Evolutionary conservation across 2,329 filamentous ascomycete species (phyloP).

Genomic region (Aspergillus tubingensis): DNA sequence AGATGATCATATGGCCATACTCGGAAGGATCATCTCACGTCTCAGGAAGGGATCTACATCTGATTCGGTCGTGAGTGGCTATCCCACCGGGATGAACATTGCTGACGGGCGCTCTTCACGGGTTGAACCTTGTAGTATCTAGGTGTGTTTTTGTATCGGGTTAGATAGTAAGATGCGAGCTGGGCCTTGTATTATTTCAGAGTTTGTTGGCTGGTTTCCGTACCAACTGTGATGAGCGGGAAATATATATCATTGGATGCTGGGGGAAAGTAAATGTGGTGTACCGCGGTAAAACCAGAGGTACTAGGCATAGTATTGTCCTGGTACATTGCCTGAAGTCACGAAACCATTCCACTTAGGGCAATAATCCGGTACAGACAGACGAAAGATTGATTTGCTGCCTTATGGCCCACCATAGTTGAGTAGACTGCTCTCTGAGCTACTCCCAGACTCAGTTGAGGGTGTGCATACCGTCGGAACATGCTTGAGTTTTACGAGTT

Average conservation of each 20-base stretch:
- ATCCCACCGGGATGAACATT: conserved; percentile 9
- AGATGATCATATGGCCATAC: neutral
- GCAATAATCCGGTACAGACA: neutral
- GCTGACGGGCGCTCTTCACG: neutral
- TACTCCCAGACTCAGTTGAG: no score
- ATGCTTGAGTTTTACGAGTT: no score
- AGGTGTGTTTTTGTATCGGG: no score
- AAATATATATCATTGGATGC: neutral
- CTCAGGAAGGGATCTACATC: conserved; percentile 1
- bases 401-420: no score
- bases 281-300: no score
- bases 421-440: no score
- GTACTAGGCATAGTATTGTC: no score
- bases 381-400: neutral
- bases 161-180: neutral
- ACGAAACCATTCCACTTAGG: neutral
- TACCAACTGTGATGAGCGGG: neutral
- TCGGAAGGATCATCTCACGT: neutral
- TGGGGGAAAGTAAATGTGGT: neutral
- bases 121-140: no score
- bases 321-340: neutral
- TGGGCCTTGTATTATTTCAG: neutral
- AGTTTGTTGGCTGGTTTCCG: neutral
- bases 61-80: neutral
- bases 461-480: rapidly evolving